Percentiles rank a stretch among this genome's conserved stretches.
Conservation (phyloP, 2,329 filamentous ascomycete species). For the Aspergillus versicolor region DNA sequence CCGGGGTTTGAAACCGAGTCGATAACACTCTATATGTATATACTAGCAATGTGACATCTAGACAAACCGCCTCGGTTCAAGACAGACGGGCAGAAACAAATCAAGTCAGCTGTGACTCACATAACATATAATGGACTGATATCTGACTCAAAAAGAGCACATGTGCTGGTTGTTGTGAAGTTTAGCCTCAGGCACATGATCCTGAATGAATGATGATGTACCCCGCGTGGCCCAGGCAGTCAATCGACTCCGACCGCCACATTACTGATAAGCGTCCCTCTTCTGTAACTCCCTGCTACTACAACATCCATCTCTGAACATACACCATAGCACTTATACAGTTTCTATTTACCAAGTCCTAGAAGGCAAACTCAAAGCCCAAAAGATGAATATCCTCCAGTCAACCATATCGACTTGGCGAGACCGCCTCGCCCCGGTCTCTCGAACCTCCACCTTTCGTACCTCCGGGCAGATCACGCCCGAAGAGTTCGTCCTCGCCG, state of each 20-base stretch:
- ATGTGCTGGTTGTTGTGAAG: constrained; percentile 11
- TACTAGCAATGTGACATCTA: neutral
- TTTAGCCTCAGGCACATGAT: constrained; percentile 18
- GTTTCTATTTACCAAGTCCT: neutral
- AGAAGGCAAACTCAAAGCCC: neutral
- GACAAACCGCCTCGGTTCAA: neutral
- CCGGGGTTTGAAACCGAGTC: neutral
- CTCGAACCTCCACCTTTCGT: constrained; percentile 89
- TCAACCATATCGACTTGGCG: constrained; percentile 89
- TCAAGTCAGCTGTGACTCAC: neutral
- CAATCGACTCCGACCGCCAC: constrained; percentile 15
- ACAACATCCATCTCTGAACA: neutral
- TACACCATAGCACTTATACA: neutral
- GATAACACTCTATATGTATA: neutral
- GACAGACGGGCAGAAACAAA: neutral
- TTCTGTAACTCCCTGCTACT: neutral
- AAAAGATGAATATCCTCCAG: constrained; percentile 76
- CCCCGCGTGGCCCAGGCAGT: constrained; percentile 18
- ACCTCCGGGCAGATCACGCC: constrained; percentile 93
- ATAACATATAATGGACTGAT: neutral
- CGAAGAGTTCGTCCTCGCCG: constrained; percentile 92
- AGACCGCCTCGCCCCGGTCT: constrained; percentile 86
- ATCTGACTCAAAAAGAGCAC: neutral
- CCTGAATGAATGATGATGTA: constrained; percentile 11
- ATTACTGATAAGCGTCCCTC: constrained; percentile 14